Conservation (phyloP, 768 basidiomycete genomes). For the Lanmaoa rubissima region DNA sequence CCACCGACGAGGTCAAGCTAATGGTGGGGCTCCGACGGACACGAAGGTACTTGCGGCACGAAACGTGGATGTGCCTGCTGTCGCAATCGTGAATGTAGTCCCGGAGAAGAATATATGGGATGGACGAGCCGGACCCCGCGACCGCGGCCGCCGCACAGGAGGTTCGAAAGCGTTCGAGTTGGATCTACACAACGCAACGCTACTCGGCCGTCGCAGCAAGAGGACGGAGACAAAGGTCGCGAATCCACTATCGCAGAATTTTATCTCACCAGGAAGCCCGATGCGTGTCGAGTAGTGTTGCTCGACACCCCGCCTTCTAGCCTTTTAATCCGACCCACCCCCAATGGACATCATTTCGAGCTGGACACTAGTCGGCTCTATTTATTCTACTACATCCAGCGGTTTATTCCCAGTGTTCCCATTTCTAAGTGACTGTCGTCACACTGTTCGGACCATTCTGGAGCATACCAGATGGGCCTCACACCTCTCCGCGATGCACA, state of each 20-base stretch:
- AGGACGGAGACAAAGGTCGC: conserved; percentile 29
- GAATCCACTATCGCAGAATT: conserved; percentile 36
- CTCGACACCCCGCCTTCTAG: not conserved
- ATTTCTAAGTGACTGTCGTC: not conserved
- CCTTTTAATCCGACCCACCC: not conserved
- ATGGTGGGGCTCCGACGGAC: conserved; percentile 2
- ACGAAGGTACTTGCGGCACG: conserved; percentile 15
- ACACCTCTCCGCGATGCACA: conserved; percentile 10
- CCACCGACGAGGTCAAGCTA: conserved; percentile 38
- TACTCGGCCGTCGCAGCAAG: conserved; percentile 71
- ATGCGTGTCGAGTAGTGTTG: conserved; percentile 28
- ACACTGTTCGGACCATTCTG: conserved; percentile 1
- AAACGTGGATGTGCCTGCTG: not conserved
- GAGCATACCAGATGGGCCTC: not conserved
- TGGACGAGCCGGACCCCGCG: conserved; percentile 71
- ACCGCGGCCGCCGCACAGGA: conserved; percentile 42
- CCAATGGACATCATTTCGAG: not conserved
- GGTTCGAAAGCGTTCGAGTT: conserved; percentile 65
- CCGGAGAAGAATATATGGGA: conserved; percentile 42
- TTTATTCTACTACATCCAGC: not conserved
- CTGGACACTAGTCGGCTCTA: not conserved
- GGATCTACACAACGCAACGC: conserved; percentile 81
- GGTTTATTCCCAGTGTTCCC: not conserved
- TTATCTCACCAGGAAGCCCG: conserved; percentile 30
- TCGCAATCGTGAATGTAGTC: conserved; percentile 11